Base-by-base conservation (phyloP, 768 basidiomycete species). In the Omphalotus guepiniiformis region DNA sequence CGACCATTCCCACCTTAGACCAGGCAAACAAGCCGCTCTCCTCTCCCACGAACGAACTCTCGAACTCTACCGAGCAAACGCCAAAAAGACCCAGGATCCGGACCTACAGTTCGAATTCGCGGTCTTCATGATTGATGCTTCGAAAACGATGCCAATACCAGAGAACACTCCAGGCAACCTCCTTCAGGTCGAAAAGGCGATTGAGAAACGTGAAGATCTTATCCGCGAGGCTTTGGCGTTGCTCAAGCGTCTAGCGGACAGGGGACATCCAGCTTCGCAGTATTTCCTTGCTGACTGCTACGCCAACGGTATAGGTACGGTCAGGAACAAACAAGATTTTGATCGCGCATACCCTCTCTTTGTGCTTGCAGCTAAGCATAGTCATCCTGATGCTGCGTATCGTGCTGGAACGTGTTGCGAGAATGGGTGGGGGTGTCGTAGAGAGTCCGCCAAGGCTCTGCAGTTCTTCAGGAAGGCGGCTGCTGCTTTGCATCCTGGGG, bases 231-330 rank as follows among this genome's bases (percentile, higher is more conserved):
- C 95, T 3, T 89, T 82, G 7, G 68, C 76, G 0, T 76, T 98
- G 34, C 80, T 99, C 50, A 94, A 93, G 61, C 83, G 86, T 26
- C 82, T 95, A 46, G 95, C 95, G 2, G 93, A 96, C 65, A 74
- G 95, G 42, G 95, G 96, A 0, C 94, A 97, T 63, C 84, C 92
- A 40, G 80, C 91, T 52, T 90, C 93, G 2, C 95, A 97, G 64
- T 98, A 96, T 70, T 97, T 96, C 69, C 80, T 99, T 52, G 96
- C 94, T 6, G 95, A 99, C 69, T 97, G 95, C 68, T 98, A 89
- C 64, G 87, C 94, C 26, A 97, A 99, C 62, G 96, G 96, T n/a
- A 92, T 95, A 54, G 94, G 93, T 22, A 96, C 93, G 2, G 75
- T 80, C 53, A 87, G 92, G 68, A 82, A 77, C 53, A 85, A 82